Evolutionary conservation across 345 rosid genomes (phyloP), one percentile per base, ranked within the genome.

Genomic region (Heritiera littoralis): DNA sequence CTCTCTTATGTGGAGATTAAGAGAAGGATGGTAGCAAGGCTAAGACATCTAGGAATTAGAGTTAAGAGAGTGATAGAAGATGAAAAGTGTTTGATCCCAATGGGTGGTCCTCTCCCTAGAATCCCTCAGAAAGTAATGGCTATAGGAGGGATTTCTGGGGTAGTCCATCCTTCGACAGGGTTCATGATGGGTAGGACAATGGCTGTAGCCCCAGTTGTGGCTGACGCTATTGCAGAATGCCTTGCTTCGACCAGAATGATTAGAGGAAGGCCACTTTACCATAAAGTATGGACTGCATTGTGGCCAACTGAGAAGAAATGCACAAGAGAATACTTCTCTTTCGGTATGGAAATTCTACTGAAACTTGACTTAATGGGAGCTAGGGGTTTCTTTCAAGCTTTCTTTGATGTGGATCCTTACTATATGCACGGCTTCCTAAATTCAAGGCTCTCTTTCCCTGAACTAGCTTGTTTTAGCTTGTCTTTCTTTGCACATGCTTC

Each of bases 61-160:
- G 92, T 89, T 80, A 87, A 78, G 77, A 78, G 64, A 58, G 89
- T 91, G 48, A 65, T 88, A 43, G 93, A 91, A 76, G 88, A 89
- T 3, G 95, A 91, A 80, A 91, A 91, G 78, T 91, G 95, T 54
- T 70, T 91, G 86, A 91, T 91, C 61, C 95, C 95, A 45, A 91
- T 89, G 95, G 95, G 93, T 28, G 95, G 95, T 9, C 89, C 92
- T 64, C 89, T 91, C 49, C 95, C 93, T 7, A 51, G 4, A 69
- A 87, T 88, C 60, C 93, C 95, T 51, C 93, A 89, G 73, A 85
- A 64, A 10, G 86, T 89, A 79, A 83, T 91, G 92, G 92, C 88
- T 15, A 77, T 89, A n/a, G 94, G 93, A 7, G 93, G 95, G 23
- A 88, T 55, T 13, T 85, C 93, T 3, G 93, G 95, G 85, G 20